Evolutionary conservation across 1,139 yeast species (phyloP).

Genomic region (Taiozyma onychis): DNA sequence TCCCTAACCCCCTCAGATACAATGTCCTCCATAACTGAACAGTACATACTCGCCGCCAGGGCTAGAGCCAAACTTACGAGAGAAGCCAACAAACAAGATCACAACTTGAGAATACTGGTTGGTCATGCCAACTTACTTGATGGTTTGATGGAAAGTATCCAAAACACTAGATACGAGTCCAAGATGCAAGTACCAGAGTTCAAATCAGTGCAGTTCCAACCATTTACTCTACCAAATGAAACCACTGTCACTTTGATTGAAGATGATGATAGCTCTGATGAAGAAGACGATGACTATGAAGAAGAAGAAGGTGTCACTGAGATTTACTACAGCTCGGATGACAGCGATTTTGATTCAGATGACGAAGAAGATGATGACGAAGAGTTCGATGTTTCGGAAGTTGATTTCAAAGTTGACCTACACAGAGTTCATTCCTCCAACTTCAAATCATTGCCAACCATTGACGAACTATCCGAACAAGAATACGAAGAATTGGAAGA

Average conservation of each 20-base stretch:
- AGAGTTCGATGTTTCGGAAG: slow-evolving; percentile 1
- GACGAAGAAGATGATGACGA: slow-evolving; percentile 10
- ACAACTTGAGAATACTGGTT: slow-evolving; percentile 56
- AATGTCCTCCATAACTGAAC: slow-evolving; percentile 22
- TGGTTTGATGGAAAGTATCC: slow-evolving; percentile 46
- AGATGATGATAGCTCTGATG: slow-evolving; percentile 20
- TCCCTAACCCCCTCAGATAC: too few species aligned
- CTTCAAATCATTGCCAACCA: slow-evolving; percentile 16
- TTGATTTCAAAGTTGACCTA: slow-evolving; percentile 1
- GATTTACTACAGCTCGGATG: slow-evolving; percentile 1
- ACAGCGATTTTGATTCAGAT: slow-evolving; percentile 9
- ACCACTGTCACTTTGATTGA: slow-evolving; percentile 17
- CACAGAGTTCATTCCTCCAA: slow-evolving; percentile 3
- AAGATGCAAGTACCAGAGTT: slow-evolving; percentile 1
- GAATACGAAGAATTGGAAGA: slow-evolving; percentile 15
- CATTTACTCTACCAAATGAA: slow-evolving; percentile 5
- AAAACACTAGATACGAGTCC: slow-evolving; percentile 10
- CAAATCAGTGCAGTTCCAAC: slow-evolving; percentile 2
- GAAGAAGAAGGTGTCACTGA: slow-evolving; percentile 1
- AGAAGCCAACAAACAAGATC: slow-evolving; percentile 60
- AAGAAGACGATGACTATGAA: slow-evolving; percentile 12
- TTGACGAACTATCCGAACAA: slow-evolving; percentile 15
- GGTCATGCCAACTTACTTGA: slow-evolving; percentile 77
- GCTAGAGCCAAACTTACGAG: slow-evolving; percentile 63
- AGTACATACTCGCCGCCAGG: slow-evolving; percentile 61